These are phyloP conservation scores for Pelargonium cotyledonis DNA, from an alignment of 441 rosid genomes.

Conservation along the genomic window DNA sequence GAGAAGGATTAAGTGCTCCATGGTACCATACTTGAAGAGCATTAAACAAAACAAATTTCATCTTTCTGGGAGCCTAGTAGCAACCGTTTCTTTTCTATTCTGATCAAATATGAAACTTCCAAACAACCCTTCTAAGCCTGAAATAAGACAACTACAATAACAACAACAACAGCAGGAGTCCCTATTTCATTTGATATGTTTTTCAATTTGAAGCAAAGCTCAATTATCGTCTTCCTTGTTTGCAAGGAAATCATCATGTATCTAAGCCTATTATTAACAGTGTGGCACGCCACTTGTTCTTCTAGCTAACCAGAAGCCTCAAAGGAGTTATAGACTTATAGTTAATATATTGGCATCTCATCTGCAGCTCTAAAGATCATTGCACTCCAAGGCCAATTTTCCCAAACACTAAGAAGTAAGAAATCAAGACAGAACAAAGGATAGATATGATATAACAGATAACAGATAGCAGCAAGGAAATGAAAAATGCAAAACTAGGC, in stretches of 20 bases:
- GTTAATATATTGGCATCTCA: background rate
- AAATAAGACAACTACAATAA: background rate
- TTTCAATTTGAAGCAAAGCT: background rate
- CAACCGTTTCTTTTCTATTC: background rate
- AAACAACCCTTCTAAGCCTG: background rate
- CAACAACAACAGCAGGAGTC: background rate
- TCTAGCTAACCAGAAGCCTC: background rate
- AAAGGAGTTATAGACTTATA: background rate
- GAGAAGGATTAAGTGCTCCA: background rate
- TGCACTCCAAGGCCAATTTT: too few relatives aligned
- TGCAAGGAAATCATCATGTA: background rate
- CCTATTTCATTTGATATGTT: background rate
- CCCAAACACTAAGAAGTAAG: too few relatives aligned
- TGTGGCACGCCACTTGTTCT: background rate
- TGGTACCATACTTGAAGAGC: background rate
- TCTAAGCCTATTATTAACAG: background rate
- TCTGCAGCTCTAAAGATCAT: too few relatives aligned
- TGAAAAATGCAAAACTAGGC: slow-evolving; percentile 2
- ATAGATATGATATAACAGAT: background rate
- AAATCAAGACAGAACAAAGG: background rate
- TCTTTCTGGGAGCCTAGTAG: background rate
- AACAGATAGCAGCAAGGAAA: background rate
- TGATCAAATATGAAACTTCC: background rate
- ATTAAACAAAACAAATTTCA: too few relatives aligned
- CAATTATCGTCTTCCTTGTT: background rate